Base-by-base conservation (phyloP, 2,329 filamentous ascomycete species). In the Sporothrix pallida region DNA sequence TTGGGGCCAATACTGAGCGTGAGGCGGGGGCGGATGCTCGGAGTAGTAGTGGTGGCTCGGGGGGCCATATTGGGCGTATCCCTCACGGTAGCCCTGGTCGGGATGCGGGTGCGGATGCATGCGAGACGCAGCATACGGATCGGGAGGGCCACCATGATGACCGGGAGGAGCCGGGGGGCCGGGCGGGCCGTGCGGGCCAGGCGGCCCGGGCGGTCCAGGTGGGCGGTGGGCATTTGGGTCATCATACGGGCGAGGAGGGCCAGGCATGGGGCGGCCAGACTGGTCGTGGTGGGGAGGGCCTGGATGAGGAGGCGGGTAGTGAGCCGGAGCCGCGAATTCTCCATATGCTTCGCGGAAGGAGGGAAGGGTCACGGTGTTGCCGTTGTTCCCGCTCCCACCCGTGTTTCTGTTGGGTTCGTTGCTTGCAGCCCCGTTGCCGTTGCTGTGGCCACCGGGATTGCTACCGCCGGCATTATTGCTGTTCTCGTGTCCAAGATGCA, bases 171-270 rank as follows among this genome's bases (percentile, higher is more conserved):
- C 17, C 82, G 81, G 12, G 83, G 81, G 76, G 85, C 87, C 15
- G 78, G 63, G 74, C 54, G 17, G 72, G 82, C 81, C 77, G 80
- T 56, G 84, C 83, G 60, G 85, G 84, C 72, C 87, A 20, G 86
- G 84, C 87, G 80, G 74, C 83, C 86, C 74, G 86, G 83, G 73
- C 82, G 81, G 69, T 83, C 79, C 71, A 84, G 83, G 83, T 86
- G 86, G 76, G 76, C 81, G 76, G 81, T 78, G 74, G 78, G 78
- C 75, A 78, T 79, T 75, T 77, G 80, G 65, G 74, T 79, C 75
- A 80, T 81, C 83, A 83, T 81, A 71, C 9, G 70, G 65, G 17
- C 63, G 72, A 15, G 72, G 72, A 15, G 72, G 69, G 15, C 68
- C 70, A 15, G 60, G 65, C 48, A 71, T 42, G 26, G 79, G 77